A percentile compares a stretch with the other conserved stretches of the same genome.
phyloP scores from a whole-genome alignment of 495 filamentous ascomycete genomes.

The Penicillium lividum region DNA sequence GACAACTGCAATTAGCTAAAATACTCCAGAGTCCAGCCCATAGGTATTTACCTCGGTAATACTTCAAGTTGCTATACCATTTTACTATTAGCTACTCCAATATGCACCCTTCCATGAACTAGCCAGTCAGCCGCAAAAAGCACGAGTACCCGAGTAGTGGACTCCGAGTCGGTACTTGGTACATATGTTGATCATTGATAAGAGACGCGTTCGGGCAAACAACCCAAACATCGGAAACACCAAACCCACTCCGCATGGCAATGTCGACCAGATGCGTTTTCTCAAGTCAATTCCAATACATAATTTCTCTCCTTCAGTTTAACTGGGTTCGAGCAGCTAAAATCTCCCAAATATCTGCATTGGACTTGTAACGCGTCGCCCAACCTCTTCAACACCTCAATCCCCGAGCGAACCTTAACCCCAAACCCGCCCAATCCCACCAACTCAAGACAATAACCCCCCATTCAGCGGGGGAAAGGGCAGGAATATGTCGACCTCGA shows the following conservation, averaged over 20 bases:
- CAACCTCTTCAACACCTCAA: slow-evolving; percentile 4
- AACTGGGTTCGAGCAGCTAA: not conserved
- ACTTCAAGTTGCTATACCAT: too few relatives aligned
- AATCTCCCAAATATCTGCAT: slow-evolving; percentile 1
- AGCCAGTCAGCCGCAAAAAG: too few relatives aligned
- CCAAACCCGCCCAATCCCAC: slow-evolving; percentile 3
- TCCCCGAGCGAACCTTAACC: slow-evolving; percentile 6
- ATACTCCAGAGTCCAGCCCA: too few relatives aligned
- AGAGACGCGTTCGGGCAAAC: slow-evolving; percentile 22
- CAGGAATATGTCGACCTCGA: slow-evolving; percentile 36
- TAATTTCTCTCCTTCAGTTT: not conserved
- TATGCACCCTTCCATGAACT: too few relatives aligned
- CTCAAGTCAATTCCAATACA: slow-evolving; percentile 8
- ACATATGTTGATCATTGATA: slow-evolving; percentile 20
- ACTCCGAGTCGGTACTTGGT: too few relatives aligned
- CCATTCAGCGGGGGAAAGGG: slow-evolving; percentile 16
- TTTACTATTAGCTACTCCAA: too few relatives aligned
- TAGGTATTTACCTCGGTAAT: too few relatives aligned
- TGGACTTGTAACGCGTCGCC: slow-evolving; percentile 4
- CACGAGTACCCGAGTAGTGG: too few relatives aligned
- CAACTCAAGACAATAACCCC: slow-evolving; percentile 9
- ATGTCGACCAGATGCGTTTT: not conserved
- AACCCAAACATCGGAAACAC: slow-evolving; percentile 25
- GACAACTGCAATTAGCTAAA: too few relatives aligned
- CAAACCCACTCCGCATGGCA: slow-evolving; percentile 15